A percentile compares a stretch with the other conserved stretches of the same genome.
Conservation (phyloP, 805 yeast genomes). For the Lachancea waltii region DNA sequence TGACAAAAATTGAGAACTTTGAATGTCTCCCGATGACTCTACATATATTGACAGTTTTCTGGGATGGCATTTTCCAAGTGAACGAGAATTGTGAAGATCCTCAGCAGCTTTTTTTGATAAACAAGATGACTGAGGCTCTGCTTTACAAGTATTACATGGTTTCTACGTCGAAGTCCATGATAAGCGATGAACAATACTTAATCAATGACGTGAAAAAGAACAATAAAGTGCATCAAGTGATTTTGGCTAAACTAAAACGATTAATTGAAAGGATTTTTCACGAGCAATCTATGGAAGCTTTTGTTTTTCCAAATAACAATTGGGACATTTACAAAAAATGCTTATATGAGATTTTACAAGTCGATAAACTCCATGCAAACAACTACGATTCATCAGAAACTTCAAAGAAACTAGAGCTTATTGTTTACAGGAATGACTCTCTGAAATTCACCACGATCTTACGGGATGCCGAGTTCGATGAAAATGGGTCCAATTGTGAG, state of each 20-base stretch:
- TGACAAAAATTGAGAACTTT: slow-evolving; percentile 36
- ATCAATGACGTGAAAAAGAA: slow-evolving; percentile 34
- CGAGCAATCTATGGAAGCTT: slow-evolving; percentile 41
- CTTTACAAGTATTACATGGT: slow-evolving; percentile 42
- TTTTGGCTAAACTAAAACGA: slow-evolving; percentile 22
- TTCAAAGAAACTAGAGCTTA: slow-evolving; percentile 48
- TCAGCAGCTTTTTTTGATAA: slow-evolving; percentile 46
- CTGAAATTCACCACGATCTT: slow-evolving; percentile 45
- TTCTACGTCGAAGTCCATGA: slow-evolving; percentile 30
- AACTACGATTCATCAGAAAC: slow-evolving; percentile 10
- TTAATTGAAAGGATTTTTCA: slow-evolving; percentile 30
- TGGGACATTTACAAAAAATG: slow-evolving; percentile 52
- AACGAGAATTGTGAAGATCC: slow-evolving; percentile 1
- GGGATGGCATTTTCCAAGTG: slow-evolving; percentile 55
- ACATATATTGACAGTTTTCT: slow-evolving; percentile 56
- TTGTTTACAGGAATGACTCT: slow-evolving; percentile 65
- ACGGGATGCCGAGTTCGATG: slow-evolving; percentile 11
- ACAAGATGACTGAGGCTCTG: slow-evolving; percentile 57
- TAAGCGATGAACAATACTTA: slow-evolving; percentile 33
- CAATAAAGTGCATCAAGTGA: slow-evolving; percentile 27
- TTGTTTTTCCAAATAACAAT: slow-evolving; percentile 50
- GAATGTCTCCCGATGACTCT: slow-evolving; percentile 42
- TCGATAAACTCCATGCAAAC: slow-evolving; percentile 9
- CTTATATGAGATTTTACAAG: slow-evolving; percentile 36
- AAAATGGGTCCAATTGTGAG: slow-evolving; percentile 20